Base-by-base conservation (phyloP, 768 basidiomycete species). In the Hericium alpestre region DNA sequence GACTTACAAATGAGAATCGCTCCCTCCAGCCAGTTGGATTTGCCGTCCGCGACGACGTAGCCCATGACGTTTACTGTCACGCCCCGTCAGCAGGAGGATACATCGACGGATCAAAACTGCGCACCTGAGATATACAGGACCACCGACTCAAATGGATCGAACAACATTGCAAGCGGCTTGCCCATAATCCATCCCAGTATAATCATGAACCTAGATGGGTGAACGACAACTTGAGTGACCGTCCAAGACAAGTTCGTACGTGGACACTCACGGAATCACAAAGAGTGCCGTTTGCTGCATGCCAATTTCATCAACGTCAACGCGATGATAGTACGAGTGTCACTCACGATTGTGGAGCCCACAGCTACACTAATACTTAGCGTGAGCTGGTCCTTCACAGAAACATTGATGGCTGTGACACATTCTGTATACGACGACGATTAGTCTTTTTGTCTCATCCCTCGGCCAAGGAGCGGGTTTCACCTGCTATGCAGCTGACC, bases 1-100 rank as follows among this genome's bases (percentile, higher is more conserved):
- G 12, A 67, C 74, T 51, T 61, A 79, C 84, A 82, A 56, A 90
- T 80, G n/a, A 91, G 76, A 56, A 90, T 83, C 63, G 83, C 70
- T 22, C 90, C 91, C 69, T 95, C 93, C n/a, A 96, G 75, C 84
- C 93, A 96, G 68, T 94, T 95, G 27, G 86, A 89, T 66, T 83
- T 87, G 12, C 92, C 92, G 63, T 96, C 94, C 51, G 82, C 79
- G 5, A 94, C 80, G 20, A 86, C 84, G 65, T 89, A 90, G 65
- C 87, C 90, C 70, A 95, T 90, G 3, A 89, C 88, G 62, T 68
- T 58, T 7, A 72, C 71, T 68, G 39, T 3, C n/a, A 27, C 18
- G 12, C 16, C 25, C 25, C 20, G 18, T 60, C 18, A 59, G 52
- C 20, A 12, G 13, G 37, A 11, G 22, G 8, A 32, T 11, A 12